phyloP scores from a whole-genome alignment of 169 alveolate species.

The Sarcocystis neurona region DNA sequence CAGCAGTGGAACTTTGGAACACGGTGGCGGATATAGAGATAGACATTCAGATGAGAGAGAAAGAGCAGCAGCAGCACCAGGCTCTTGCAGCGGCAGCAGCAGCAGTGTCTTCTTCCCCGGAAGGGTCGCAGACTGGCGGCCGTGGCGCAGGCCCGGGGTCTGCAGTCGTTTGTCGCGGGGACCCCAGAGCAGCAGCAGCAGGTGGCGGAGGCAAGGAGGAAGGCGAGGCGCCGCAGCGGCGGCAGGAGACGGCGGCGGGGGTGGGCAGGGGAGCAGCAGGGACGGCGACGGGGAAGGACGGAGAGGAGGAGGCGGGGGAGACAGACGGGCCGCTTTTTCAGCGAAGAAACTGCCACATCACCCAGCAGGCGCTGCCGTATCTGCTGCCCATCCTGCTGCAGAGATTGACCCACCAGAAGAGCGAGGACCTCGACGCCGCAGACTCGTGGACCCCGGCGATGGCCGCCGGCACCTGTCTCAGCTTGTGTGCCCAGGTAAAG shows the following conservation, averaged over 20 bases:
- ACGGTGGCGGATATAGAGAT: conserved; percentile 65
- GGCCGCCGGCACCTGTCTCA: conserved; percentile 91
- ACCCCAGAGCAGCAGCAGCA: too few relatives aligned
- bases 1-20: conserved; percentile 68
- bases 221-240: conserved; percentile 40
- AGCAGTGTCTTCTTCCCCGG: too few relatives aligned
- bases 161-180: too few relatives aligned
- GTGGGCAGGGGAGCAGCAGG: too few relatives aligned
- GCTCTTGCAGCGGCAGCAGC: too few relatives aligned
- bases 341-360: conserved; percentile 33
- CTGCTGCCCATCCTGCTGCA: conserved; percentile 66
- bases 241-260: too few relatives aligned
- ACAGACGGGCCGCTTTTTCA: too few relatives aligned
- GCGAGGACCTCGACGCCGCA: conserved; percentile 65
- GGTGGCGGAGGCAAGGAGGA: conserved; percentile 5
- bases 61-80: not conserved
- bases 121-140: too few relatives aligned
- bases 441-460: conserved; percentile 92
- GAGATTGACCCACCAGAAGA: conserved; percentile 49
- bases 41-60: conserved; percentile 27
- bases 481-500: conserved; percentile 86
- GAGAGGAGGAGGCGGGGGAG: not conserved
- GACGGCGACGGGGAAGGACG: not conserved
- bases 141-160: too few relatives aligned
- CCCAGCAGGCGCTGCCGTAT: conserved; percentile 64